Conservation (phyloP, 1,139 yeast genomes). For the Yamadazyma pseudoaaseri region DNA sequence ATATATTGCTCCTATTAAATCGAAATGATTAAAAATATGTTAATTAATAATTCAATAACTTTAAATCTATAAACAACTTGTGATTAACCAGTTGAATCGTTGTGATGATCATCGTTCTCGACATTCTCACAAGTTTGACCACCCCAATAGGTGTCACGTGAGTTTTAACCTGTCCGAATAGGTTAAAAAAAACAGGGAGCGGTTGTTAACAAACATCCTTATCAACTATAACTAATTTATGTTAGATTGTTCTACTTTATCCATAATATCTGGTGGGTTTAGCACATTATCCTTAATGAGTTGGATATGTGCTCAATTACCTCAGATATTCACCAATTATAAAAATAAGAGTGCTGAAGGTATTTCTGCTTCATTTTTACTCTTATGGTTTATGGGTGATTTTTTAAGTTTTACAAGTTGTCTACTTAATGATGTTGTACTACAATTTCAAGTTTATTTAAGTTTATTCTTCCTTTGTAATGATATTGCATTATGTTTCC, state of each 20-base stretch:
- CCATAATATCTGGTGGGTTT: conserved; percentile 26
- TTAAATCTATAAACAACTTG: too few relatives aligned
- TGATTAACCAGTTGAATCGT: too few relatives aligned
- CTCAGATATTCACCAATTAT: conserved; percentile 80
- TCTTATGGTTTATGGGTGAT: conserved; percentile 86
- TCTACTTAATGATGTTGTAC: conserved; percentile 64
- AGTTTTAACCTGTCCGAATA: too few relatives aligned
- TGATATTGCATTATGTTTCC: conserved; percentile 69
- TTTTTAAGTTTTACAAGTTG: conserved; percentile 79
- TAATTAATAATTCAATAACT: too few relatives aligned
- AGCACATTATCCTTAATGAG: conserved; percentile 39
- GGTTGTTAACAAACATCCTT: too few relatives aligned
- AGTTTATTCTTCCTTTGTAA: conserved; percentile 74
- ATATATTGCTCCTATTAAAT: not conserved
- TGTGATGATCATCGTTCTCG: conserved; percentile 15
- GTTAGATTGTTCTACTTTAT: conserved; percentile 7
- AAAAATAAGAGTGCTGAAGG: conserved; percentile 82
- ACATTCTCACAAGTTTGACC: conserved; percentile 9
- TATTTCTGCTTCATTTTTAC: conserved; percentile 69
- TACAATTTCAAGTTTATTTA: conserved; percentile 73
- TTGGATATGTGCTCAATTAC: conserved; percentile 87
- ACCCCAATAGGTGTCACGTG: conserved; percentile 1
- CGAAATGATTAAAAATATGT: too few relatives aligned
- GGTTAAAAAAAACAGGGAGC: not conserved
- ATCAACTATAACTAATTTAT: too few relatives aligned